Conservation (phyloP, 2,329 filamentous ascomycete genomes). For the Pseudogymnoascus sp. region DNA sequence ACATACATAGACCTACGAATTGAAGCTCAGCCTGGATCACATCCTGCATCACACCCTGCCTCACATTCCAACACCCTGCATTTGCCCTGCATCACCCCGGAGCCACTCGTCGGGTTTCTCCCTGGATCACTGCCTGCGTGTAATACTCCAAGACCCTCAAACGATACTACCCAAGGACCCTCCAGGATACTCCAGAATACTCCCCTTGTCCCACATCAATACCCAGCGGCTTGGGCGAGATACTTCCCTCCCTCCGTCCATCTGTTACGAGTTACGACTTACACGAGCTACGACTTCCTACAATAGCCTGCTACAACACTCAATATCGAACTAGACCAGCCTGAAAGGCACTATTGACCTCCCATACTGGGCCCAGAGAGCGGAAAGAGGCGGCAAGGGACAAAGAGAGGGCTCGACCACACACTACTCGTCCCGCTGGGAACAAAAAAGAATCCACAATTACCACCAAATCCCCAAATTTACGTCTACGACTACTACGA, state of each 20-base stretch:
- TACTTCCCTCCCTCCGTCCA: no score
- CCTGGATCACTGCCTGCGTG: no score
- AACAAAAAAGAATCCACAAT: background rate
- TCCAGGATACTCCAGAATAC: background rate
- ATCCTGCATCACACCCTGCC: no score
- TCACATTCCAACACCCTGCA: no score
- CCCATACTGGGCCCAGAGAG: background rate
- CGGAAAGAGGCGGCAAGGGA: background rate
- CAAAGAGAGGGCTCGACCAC: background rate
- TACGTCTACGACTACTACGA: background rate
- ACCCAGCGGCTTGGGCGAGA: background rate
- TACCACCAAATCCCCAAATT: background rate
- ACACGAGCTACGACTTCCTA: no score
- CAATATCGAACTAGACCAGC: background rate
- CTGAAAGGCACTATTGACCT: background rate
- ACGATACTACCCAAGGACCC: no score
- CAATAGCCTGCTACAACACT: background rate
- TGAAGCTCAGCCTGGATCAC: no score
- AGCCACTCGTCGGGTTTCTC: no score
- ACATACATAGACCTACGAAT: no score
- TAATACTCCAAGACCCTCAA: no score
- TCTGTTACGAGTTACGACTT: no score
- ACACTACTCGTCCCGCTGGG: background rate
- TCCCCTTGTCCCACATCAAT: background rate
- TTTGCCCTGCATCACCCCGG: no score